Evolutionary conservation across 176 grass and related monocot genomes (phyloP).

Genomic region (Avena eriantha): DNA sequence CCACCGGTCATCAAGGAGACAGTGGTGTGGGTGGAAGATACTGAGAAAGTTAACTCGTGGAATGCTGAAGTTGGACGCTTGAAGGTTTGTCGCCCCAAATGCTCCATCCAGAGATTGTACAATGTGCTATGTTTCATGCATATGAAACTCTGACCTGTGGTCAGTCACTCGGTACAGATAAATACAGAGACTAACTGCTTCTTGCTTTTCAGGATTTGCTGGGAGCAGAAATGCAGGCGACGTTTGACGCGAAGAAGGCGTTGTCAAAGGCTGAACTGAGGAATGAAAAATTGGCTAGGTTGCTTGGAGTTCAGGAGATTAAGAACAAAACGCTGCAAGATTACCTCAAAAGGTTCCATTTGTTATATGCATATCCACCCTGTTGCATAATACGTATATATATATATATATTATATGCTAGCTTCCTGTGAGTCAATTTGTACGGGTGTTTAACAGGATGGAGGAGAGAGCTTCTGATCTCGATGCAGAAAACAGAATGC

Average conservation of each 20-base stretch:
- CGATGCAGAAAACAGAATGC: constrained; percentile 62
- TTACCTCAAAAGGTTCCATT: constrained; percentile 48
- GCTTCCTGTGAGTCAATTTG: not conserved
- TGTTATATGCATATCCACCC: not conserved
- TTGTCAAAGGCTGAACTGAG: constrained; percentile 49
- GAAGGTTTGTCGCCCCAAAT: constrained; percentile 50
- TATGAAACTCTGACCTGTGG: not conserved
- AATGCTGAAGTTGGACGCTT: constrained; percentile 38
- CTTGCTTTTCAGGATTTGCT: constrained; percentile 47
- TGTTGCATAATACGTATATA: not conserved
- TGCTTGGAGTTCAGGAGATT: constrained; percentile 53
- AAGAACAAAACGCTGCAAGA: constrained; percentile 59
- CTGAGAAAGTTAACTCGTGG: constrained; percentile 45
- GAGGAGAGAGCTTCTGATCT: constrained; percentile 60
- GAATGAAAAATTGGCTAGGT: constrained; percentile 51
- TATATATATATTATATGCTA: not conserved
- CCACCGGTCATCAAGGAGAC: constrained; percentile 57
- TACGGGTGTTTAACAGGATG: constrained; percentile 41
- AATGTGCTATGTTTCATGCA: constrained; percentile 1
- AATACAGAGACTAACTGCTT: not conserved
- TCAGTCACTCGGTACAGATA: not conserved
- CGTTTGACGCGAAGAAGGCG: constrained; percentile 42
- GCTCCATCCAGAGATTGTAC: constrained; percentile 22
- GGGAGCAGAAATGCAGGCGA: constrained; percentile 52
- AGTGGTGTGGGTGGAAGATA: constrained; percentile 45